A percentile compares a stretch with the other conserved stretches of the same genome.
Conservation (phyloP, 371 early-diverging fungal species). For the Apophysomyces variabilis region DNA sequence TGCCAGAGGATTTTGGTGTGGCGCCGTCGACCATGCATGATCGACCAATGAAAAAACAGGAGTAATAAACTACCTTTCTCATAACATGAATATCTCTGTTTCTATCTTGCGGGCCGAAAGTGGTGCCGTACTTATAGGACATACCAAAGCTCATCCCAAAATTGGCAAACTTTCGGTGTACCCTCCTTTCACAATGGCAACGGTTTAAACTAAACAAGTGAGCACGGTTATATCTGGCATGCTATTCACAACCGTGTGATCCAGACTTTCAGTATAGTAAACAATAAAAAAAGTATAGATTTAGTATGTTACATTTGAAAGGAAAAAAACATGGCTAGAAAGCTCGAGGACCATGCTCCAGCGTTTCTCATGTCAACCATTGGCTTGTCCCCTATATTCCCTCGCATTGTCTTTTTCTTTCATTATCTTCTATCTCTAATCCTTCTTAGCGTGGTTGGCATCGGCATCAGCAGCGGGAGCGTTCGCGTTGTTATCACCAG, state of each 20-base stretch:
- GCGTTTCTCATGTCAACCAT: background rate
- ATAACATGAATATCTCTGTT: too few species aligned
- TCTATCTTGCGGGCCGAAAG: too few species aligned
- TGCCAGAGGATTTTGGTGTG: slow-evolving; percentile 51
- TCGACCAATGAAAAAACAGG: background rate
- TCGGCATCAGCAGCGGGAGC: slow-evolving; percentile 40
- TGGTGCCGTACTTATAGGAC: too few species aligned
- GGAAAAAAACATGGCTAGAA: background rate
- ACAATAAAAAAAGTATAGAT: too few species aligned
- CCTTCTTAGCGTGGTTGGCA: slow-evolving; percentile 53
- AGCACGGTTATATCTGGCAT: too few species aligned
- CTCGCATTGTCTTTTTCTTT: slow-evolving; percentile 16
- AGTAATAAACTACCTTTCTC: background rate
- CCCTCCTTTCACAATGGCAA: too few species aligned
- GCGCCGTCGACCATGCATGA: slow-evolving; percentile 56
- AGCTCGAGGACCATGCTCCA: slow-evolving; percentile 6
- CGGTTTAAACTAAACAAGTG: too few species aligned
- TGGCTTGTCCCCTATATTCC: slow-evolving; percentile 9
- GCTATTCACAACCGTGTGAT: too few species aligned
- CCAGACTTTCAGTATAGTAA: too few species aligned
- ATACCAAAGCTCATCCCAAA: too few species aligned
- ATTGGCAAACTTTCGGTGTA: too few species aligned
- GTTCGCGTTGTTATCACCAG: slow-evolving; percentile 35
- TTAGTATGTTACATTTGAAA: background rate
- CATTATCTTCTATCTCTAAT: slow-evolving; percentile 32